These are phyloP conservation scores for Pyrenochaeta sp. DNA, from an alignment of 2,329 filamentous ascomycete genomes.

Conservation along the genomic window DNA sequence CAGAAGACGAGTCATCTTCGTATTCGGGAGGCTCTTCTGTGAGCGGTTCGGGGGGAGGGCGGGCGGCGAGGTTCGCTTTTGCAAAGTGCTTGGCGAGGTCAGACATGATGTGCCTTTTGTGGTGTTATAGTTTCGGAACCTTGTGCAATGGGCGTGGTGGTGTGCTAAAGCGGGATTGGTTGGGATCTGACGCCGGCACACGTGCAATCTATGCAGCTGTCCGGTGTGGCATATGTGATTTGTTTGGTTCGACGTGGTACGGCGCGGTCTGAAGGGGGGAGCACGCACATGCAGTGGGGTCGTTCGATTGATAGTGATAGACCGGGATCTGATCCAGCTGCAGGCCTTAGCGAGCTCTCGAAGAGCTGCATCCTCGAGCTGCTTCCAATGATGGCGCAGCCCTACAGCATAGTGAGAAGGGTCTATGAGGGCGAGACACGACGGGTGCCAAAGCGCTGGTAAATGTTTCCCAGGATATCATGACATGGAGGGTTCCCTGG, in stretches of 20 bases:
- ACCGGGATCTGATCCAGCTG: constrained; percentile 21
- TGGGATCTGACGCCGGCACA: not conserved
- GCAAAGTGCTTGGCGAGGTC: constrained; percentile 81
- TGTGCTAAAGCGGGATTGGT: constrained; percentile 2
- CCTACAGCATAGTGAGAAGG: constrained; percentile 1
- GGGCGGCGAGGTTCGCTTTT: constrained; percentile 73
- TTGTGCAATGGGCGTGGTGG: constrained; percentile 2
- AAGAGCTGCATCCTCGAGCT: constrained; percentile 7
- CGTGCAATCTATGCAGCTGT: not conserved
- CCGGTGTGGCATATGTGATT: not conserved
- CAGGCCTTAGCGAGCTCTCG: constrained; percentile 14
- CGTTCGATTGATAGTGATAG: constrained; percentile 3
- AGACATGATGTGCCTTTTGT: constrained; percentile 67
- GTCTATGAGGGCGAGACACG: constrained; percentile 1
- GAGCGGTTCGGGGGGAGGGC: constrained; percentile 63
- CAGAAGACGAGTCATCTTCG: constrained; percentile 60
- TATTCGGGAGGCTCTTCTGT: constrained; percentile 60
- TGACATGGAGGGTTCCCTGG: constrained; percentile 6
- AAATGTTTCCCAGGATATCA: not conserved
- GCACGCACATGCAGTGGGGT: constrained; percentile 6
- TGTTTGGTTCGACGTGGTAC: constrained; percentile 1
- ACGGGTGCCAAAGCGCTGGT: constrained; percentile 9
- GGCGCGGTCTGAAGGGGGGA: not conserved
- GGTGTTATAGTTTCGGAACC: constrained; percentile 11
- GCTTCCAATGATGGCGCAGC: constrained; percentile 5